phyloP scores from a whole-genome alignment of 2,329 filamentous ascomycete species.

The Alternaria incomplexa region DNA sequence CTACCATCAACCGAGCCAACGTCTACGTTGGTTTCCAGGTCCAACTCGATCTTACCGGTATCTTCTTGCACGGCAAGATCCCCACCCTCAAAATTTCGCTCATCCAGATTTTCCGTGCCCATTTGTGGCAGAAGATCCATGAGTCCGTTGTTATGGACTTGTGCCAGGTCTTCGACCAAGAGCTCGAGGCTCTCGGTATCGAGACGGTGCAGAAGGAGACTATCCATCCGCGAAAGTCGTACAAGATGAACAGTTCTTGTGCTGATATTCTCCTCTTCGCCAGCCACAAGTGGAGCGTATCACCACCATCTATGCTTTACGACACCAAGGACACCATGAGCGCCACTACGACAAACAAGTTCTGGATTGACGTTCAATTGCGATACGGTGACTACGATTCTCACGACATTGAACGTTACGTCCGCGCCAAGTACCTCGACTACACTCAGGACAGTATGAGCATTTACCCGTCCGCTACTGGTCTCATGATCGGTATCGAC shows the following conservation, averaged over 20 bases:
- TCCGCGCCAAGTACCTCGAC: conserved; percentile 96
- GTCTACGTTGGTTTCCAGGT: conserved; percentile 99
- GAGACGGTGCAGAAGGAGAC: conserved; percentile 99
- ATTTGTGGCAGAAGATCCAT: conserved; percentile 99
- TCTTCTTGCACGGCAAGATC: conserved; percentile 99
- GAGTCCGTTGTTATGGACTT: conserved; percentile 99
- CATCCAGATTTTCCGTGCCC: conserved; percentile 98
- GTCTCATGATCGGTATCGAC: conserved; percentile 97
- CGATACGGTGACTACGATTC: conserved; percentile 98
- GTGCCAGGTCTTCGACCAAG: conserved; percentile 97
- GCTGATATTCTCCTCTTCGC: conserved; percentile 97
- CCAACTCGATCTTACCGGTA: conserved; percentile 94
- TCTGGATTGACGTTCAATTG: conserved; percentile 97
- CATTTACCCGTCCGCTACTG: conserved; percentile 96
- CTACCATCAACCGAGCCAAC: conserved; percentile 90
- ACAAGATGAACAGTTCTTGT: conserved; percentile 99
- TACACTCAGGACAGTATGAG: conserved; percentile 99
- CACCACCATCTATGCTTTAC: conserved; percentile 87
- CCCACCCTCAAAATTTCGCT: conserved; percentile 96
- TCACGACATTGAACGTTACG: conserved; percentile 97
- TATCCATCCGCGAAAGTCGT: conserved; percentile 97
- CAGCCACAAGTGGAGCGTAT: conserved; percentile 99
- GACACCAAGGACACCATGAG: conserved; percentile 97
- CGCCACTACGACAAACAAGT: conserved; percentile 94
- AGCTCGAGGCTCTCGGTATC: conserved; percentile 92